These are phyloP conservation scores for Austropuccinia psidii DNA, from an alignment of 1,284 basidiomycete genomes.

Conservation along the genomic window DNA sequence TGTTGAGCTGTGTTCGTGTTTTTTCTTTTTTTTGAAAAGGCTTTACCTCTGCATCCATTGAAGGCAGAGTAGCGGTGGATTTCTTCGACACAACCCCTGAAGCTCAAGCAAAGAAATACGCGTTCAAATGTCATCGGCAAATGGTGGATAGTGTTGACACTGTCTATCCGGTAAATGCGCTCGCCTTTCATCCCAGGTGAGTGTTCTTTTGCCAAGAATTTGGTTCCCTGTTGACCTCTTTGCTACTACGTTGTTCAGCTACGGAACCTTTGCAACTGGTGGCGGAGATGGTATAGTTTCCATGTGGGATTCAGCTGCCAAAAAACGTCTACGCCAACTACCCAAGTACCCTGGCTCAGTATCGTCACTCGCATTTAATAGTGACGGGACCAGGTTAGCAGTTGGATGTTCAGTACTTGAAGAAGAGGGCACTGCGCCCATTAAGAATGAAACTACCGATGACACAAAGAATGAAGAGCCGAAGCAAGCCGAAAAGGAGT, in stretches of 20 bases:
- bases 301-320: slow-evolving; percentile 94
- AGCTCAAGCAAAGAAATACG: slow-evolving; percentile 81
- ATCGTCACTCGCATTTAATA: slow-evolving; percentile 68
- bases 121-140: slow-evolving; percentile 94
- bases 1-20: neutral
- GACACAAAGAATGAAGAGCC: neutral
- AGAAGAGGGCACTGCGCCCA: slow-evolving; percentile 19
- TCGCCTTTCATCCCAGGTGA: slow-evolving; percentile 84
- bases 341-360: slow-evolving; percentile 65
- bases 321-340: slow-evolving; percentile 86
- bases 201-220: slow-evolving; percentile 42
- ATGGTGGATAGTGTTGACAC: slow-evolving; percentile 85
- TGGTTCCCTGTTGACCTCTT: neutral
- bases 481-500: neutral
- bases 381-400: slow-evolving; percentile 70
- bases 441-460: neutral
- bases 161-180: slow-evolving; percentile 93
- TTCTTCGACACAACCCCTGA: slow-evolving; percentile 77
- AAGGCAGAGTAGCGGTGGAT: slow-evolving; percentile 93
- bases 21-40: slow-evolving; percentile 53
- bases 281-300: slow-evolving; percentile 86
- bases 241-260: slow-evolving; percentile 51
- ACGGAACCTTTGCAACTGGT: slow-evolving; percentile 88
- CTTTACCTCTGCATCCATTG: slow-evolving; percentile 85
- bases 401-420: slow-evolving; percentile 53